Percentiles rank a stretch among this genome's conserved stretches.
These are phyloP conservation scores for Halteria grandinella DNA, from an alignment of 73 alveolate species.

Conservation along the genomic window DNA sequence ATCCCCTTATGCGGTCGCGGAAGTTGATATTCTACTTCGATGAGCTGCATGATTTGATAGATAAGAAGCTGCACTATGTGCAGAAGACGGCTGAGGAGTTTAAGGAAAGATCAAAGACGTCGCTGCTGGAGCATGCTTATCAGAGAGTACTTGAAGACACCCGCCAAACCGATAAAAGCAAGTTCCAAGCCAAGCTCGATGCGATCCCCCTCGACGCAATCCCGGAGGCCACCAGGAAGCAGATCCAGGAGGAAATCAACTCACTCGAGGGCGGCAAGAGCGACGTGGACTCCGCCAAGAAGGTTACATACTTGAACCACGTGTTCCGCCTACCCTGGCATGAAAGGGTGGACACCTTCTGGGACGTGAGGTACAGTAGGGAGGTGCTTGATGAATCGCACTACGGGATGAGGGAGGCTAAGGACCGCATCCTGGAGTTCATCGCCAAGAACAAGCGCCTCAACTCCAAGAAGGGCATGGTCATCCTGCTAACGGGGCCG, in stretches of 20 bases:
- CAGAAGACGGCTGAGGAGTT: conserved; percentile 70
- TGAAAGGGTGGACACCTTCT: conserved; percentile 71
- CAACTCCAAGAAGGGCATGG: conserved; percentile 79
- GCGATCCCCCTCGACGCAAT: conserved; percentile 39
- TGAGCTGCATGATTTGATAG: conserved; percentile 58
- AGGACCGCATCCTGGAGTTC: conserved; percentile 85
- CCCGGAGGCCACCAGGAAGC: conserved; percentile 54
- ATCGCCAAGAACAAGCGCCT: conserved; percentile 81
- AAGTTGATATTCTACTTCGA: conserved; percentile 47
- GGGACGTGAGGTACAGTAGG: conserved; percentile 78
- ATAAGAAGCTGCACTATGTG: conserved; percentile 56
- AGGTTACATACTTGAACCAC: conserved; percentile 70
- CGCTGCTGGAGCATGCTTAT: conserved; percentile 62
- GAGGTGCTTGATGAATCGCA: conserved; percentile 67
- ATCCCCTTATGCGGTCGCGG: conserved; percentile 52
- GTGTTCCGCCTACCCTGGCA: conserved; percentile 87
- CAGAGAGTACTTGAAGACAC: conserved; percentile 57
- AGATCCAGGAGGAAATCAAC: conserved; percentile 64
- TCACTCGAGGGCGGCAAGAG: conserved; percentile 48
- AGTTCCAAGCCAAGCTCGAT: conserved; percentile 53
- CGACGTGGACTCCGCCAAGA: conserved; percentile 62
- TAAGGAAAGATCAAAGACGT: conserved; percentile 61
- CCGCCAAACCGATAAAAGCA: conserved; percentile 46
- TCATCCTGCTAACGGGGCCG: conserved; percentile 82
- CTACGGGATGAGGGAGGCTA: conserved; percentile 77